Base-by-base conservation (phyloP, 1,284 basidiomycete species). In the Cystobasidium pallidum region DNA sequence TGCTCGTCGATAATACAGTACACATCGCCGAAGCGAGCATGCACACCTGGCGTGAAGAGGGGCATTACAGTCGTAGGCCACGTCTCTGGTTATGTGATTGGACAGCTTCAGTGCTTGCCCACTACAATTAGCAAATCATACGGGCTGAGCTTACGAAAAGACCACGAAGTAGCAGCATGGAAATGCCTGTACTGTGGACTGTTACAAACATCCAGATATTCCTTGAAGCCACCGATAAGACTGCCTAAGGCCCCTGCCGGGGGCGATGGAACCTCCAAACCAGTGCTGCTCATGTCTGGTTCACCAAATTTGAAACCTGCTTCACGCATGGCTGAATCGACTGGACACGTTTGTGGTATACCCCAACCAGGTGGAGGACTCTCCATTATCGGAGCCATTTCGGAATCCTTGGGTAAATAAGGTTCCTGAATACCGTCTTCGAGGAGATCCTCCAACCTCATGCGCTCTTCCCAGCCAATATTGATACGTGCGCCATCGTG, bases 121-220 rank as follows among this genome's bases (percentile, higher is more conserved):
- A 26, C 2, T 3, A 47, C 45, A 51, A 13, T 13, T 47, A 6
- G 10, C 19, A 17, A 26, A 24, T 7, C 24, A 8, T n/a, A 36
- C 0, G 6, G 11, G 45, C 26, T 1, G 32, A 0, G 15, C 62
- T 64, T n/a, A 64, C 62, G 61, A 55, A 75, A 78, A n/a, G 77
- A 77, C 76, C 77, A 78, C 17, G 75, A 74, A 13, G 78, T 75
- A 2, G 74, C 73, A 58, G 72, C 67, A 72, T 78, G 78, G 51
- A 72, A 78, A 70, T 78, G 78, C 49, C 78, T 77, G 54, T 78
- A 78, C 47, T 78, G 76, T 2, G 78, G 78, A 41, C 70, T 74
- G 26, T 78, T 74, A 74, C 78, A 78, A n/a, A 78, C 66, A 68
- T 78, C 66, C 74, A 78, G 72, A 73, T 77, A 78, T 49, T 64